Evolutionary conservation across 768 basidiomycete species (phyloP).

Genomic region (Sarcodon aspratus): DNA sequence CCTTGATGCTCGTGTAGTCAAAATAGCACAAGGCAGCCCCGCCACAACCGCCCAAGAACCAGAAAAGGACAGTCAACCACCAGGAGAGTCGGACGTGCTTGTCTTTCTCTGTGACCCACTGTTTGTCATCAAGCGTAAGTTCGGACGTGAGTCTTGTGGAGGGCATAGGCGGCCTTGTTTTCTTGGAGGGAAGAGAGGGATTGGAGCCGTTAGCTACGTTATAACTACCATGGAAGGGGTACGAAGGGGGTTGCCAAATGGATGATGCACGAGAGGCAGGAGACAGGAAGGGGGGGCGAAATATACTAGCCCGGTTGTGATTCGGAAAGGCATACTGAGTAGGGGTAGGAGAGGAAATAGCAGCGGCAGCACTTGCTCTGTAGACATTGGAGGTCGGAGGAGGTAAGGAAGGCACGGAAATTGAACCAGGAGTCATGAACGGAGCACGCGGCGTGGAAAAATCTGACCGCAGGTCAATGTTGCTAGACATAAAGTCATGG

Average conservation of each 20-base stretch:
- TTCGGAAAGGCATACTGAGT: constrained; percentile 23
- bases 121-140: constrained; percentile 37
- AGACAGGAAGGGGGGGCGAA: constrained; percentile 60
- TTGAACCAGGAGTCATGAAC: constrained; percentile 27
- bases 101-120: constrained; percentile 33
- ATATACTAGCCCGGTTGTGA: constrained; percentile 27
- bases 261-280: constrained; percentile 58
- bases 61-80: constrained; percentile 33
- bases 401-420: constrained; percentile 9
- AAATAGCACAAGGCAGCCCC: constrained; percentile 34
- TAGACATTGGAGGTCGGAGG: constrained; percentile 24
- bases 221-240: constrained; percentile 9
- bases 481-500: too few species aligned
- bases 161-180: constrained; percentile 24
- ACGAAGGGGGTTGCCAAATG: constrained; percentile 50
- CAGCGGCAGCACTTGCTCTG: constrained; percentile 31
- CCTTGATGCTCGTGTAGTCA: constrained; percentile 27
- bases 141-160: constrained; percentile 42
- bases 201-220: constrained; percentile 1
- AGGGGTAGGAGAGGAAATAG: constrained; percentile 15
- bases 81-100: constrained; percentile 30
- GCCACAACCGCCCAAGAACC: constrained; percentile 29
- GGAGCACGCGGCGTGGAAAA: constrained; percentile 32
- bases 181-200: constrained; percentile 9
- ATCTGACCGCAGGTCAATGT: too few species aligned